phyloP scores from a whole-genome alignment of 2,329 filamentous ascomycete genomes.

The Ophiocordyceps camponoti-leonardi region DNA sequence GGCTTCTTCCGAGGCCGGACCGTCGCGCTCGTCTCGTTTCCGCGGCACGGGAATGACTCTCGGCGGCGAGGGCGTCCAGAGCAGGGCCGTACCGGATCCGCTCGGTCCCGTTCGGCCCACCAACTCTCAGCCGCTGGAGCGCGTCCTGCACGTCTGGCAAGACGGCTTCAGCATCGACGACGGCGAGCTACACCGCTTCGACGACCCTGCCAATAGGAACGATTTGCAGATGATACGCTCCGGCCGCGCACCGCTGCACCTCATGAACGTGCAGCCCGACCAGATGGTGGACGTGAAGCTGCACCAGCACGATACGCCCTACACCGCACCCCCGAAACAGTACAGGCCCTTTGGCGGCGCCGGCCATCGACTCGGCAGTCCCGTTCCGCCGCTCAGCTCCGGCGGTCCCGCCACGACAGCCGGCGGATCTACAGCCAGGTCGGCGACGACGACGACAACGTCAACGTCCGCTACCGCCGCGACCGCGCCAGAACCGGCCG shows the following conservation, averaged over 20 bases:
- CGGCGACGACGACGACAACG: slow-evolving; percentile 15
- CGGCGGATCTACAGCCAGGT: slow-evolving; percentile 10
- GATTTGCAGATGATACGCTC: slow-evolving; percentile 61
- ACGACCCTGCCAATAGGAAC: slow-evolving; percentile 57
- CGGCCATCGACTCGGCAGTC: slow-evolving; percentile 60
- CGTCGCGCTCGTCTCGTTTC: slow-evolving; percentile 39
- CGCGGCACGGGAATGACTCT: slow-evolving; percentile 57
- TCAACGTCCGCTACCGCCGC: slow-evolving; percentile 18
- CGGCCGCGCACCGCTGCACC: slow-evolving; percentile 58
- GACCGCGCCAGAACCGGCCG: slow-evolving; percentile 13
- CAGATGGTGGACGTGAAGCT: slow-evolving; percentile 69
- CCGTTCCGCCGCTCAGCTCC: slow-evolving; percentile 43
- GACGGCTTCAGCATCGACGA: slow-evolving; percentile 79
- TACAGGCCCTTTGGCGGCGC: slow-evolving; percentile 60
- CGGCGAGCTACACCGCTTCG: slow-evolving; percentile 59
- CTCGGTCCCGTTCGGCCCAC: slow-evolving; percentile 11
- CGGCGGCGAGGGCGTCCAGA: slow-evolving; percentile 60
- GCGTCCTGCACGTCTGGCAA: slow-evolving; percentile 63
- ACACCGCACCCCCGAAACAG: slow-evolving; percentile 52
- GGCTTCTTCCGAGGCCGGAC: slow-evolving; percentile 28
- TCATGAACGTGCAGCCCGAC: slow-evolving; percentile 59
- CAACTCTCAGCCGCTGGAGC: slow-evolving; percentile 36
- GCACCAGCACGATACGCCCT: slow-evolving; percentile 55
- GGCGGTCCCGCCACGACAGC: slow-evolving; percentile 9
- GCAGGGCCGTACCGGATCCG: slow-evolving; percentile 49